Evolutionary conservation across 139 green algal species (phyloP), one percentile per base, ranked within the genome.

Genomic region (Pleodorina starrii): DNA sequence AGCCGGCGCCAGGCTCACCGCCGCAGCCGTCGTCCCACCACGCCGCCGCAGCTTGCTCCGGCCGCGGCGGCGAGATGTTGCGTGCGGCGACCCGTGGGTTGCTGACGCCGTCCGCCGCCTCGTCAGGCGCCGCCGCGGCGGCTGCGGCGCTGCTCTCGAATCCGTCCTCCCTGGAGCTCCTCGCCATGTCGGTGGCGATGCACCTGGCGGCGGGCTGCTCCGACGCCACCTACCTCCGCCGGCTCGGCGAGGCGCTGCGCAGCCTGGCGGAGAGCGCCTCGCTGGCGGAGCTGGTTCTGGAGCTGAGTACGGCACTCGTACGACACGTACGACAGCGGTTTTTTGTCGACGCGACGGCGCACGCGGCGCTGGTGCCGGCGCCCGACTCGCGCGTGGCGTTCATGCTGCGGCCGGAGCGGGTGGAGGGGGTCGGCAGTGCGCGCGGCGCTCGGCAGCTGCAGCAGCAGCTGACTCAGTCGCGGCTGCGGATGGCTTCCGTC

Each of bases 221-320:
- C 9, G 75, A 63, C 21, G 36, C 48, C 44, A 63, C 32, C 5
- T 29, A 83, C 46, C 75, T 83, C 21, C 36, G 75, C 42, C 48
- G 43, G 29, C 43, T 83, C 5, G 75, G 36, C 16, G 44, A 48
- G 17, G 19, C 29, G 29, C 21, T 63, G 27, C 75, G 17, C 29
- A 17, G 46, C 42, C 43, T 83, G 46, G 46, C 44, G 44, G 75
- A 7, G 14, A 63, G 42, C 48, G 75, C 75, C 44, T 46, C 75
- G 29, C 75, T 83, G 27, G 75, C 75, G 10, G 75, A 60, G 75
- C 46, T 83, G 44, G 75, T 83, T 43, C 23, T 54, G 10, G 50
- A 72, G 50, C 76, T 71, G 36, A 50, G 50, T 46, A 63, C 19
- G 48, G 25, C 48, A 27, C n/a, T 71, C 12, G 14, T 40, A 32